These are phyloP conservation scores for Hammondia hammondi DNA, from an alignment of 169 alveolate genomes.

Conservation along the genomic window DNA sequence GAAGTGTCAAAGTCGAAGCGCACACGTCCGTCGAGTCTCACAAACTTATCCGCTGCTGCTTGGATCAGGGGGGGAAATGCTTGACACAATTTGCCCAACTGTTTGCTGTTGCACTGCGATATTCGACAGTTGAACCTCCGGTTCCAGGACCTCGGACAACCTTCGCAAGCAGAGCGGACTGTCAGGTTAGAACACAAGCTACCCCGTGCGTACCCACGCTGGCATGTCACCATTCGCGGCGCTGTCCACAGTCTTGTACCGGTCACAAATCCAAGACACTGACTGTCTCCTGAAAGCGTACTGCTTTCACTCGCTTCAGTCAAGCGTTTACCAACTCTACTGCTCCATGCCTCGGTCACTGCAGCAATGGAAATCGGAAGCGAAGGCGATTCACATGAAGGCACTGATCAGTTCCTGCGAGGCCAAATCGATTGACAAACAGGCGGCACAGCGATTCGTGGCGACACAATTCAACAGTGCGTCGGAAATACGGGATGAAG, in stretches of 20 bases:
- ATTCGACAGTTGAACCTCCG: not conserved
- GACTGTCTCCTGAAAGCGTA: too few species aligned
- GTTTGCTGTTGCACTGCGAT: not conserved
- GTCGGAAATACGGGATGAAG: not conserved
- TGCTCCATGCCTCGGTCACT: too few species aligned
- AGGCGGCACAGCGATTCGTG: conserved; percentile 13
- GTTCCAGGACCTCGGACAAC: not conserved
- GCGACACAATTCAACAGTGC: not conserved
- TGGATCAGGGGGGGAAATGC: not conserved
- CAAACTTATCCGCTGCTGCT: not conserved
- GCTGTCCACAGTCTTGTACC: too few species aligned
- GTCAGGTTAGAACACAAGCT: not conserved
- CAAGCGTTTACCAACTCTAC: too few species aligned
- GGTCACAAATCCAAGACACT: too few species aligned
- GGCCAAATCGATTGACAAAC: not conserved
- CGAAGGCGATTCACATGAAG: not conserved
- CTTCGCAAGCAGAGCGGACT: not conserved
- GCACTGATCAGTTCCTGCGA: conserved; percentile 7
- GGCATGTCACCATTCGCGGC: too few species aligned
- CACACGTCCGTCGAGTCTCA: too few species aligned
- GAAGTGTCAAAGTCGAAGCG: too few species aligned
- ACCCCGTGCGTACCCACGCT: too few species aligned
- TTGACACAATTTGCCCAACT: not conserved
- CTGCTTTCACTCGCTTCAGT: too few species aligned
- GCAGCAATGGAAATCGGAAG: not conserved